Evolutionary conservation across 2,329 filamentous ascomycete genomes (phyloP).

Genomic region (Cladosporium sp.): DNA sequence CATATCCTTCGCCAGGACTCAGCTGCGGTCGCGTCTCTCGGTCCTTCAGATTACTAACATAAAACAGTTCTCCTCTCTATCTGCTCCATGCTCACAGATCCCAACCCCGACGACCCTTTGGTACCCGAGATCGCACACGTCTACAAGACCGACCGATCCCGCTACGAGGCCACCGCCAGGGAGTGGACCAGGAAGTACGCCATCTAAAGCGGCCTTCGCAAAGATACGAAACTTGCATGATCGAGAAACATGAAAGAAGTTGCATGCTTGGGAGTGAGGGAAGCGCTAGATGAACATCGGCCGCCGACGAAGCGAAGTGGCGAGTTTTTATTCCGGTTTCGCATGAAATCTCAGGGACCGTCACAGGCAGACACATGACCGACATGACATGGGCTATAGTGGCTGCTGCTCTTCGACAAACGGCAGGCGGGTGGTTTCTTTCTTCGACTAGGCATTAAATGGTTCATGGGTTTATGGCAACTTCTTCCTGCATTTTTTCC

Average conservation of each 20-base stretch:
- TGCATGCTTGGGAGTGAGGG: conserved; percentile 12
- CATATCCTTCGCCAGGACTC: not conserved
- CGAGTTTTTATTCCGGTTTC: not conserved
- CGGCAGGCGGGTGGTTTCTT: conserved; percentile 6
- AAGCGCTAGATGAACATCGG: conserved; percentile 7
- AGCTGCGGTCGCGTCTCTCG: not conserved
- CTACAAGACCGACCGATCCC: conserved; percentile 96
- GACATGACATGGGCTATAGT: conserved; percentile 13
- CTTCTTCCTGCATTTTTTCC: not conserved
- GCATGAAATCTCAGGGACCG: not conserved
- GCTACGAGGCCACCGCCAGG: conserved; percentile 93
- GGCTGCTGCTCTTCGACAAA: conserved; percentile 8
- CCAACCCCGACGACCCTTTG: conserved; percentile 97
- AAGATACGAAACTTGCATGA: conserved; percentile 18
- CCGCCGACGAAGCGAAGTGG: conserved; percentile 3
- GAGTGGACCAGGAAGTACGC: conserved; percentile 99
- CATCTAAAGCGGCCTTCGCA: conserved; percentile 58
- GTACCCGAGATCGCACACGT: conserved; percentile 99
- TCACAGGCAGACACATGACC: not conserved
- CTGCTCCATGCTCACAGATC: conserved; percentile 99
- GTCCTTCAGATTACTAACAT: not conserved
- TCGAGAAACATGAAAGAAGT: conserved; percentile 7
- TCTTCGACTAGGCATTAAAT: conserved; percentile 17
- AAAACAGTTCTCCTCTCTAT: conserved; percentile 86
- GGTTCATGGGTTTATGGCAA: conserved; percentile 19